phyloP scores from a whole-genome alignment of 2,329 filamentous ascomycete genomes.

The Fusarium camptoceras region DNA sequence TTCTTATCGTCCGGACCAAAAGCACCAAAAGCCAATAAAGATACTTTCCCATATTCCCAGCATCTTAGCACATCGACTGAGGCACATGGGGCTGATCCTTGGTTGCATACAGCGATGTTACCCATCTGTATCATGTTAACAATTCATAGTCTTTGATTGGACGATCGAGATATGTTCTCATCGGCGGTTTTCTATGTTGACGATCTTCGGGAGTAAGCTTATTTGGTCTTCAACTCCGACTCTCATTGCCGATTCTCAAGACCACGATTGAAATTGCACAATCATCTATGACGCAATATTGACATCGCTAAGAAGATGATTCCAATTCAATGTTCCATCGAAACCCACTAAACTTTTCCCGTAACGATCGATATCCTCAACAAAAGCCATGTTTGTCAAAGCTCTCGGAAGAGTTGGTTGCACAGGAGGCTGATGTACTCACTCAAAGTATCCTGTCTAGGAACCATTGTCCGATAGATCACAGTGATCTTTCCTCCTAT shows the following conservation, averaged over 20 bases:
- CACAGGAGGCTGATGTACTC: not conserved
- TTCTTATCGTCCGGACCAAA: slow-evolving; percentile 8
- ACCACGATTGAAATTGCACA: not conserved
- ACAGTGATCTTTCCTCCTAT: not conserved
- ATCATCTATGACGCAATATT: slow-evolving; percentile 12
- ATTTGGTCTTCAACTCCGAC: slow-evolving; percentile 22
- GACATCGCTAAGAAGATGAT: not conserved
- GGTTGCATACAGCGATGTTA: not conserved
- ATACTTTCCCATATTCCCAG: not conserved
- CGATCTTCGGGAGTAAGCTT: slow-evolving; percentile 27
- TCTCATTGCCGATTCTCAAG: not conserved
- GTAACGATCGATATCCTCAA: not conserved
- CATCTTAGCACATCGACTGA: slow-evolving; percentile 24
- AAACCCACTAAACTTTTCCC: slow-evolving; percentile 8
- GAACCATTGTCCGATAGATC: slow-evolving; percentile 1
- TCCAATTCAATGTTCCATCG: slow-evolving; percentile 14
- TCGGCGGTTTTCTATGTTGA: slow-evolving; percentile 1
- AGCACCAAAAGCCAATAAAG: slow-evolving; percentile 11
- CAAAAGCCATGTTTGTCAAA: not conserved
- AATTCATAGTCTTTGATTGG: slow-evolving; percentile 37
- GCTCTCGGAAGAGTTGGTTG: slow-evolving; percentile 11
- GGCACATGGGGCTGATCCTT: slow-evolving; percentile 8
- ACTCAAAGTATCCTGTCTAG: not conserved
- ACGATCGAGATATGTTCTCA: not conserved
- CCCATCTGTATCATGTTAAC: slow-evolving; percentile 28